These are phyloP conservation scores for Durotheca rogersii DNA, from an alignment of 495 filamentous ascomycete genomes.

Conservation along the genomic window DNA sequence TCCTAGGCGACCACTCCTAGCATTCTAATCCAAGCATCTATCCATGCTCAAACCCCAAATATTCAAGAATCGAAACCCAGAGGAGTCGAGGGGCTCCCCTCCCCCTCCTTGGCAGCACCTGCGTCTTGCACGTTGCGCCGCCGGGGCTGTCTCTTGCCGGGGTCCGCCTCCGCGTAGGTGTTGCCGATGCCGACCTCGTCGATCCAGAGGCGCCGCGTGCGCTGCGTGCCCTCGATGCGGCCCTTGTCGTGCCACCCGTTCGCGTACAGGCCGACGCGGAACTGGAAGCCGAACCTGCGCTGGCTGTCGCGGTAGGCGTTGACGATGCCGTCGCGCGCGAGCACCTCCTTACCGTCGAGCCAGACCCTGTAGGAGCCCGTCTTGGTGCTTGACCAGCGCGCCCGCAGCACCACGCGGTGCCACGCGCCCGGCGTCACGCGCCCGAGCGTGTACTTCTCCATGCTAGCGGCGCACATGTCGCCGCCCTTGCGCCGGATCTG, in stretches of 20 bases:
- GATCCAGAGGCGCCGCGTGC: slow-evolving; percentile 51
- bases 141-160: slow-evolving; percentile 3
- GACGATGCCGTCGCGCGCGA: slow-evolving; percentile 40
- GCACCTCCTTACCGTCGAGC: slow-evolving; percentile 49
- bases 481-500: slow-evolving; percentile 48
- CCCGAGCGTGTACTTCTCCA: slow-evolving; percentile 36
- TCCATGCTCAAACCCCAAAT: too few species aligned
- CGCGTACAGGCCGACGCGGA: slow-evolving; percentile 54
- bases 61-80: too few species aligned
- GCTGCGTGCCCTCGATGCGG: slow-evolving; percentile 45
- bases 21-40: too few species aligned
- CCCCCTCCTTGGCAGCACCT: too few species aligned
- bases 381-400: slow-evolving; percentile 44
- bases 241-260: slow-evolving; percentile 57
- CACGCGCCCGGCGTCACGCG: slow-evolving; percentile 46
- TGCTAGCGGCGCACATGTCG: slow-evolving; percentile 34
- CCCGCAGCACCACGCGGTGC: slow-evolving; percentile 51
- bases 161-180: slow-evolving; percentile 47
- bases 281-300: slow-evolving; percentile 45
- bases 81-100: neutral
- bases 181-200: slow-evolving; percentile 52
- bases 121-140: too few species aligned
- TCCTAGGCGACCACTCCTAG: too few species aligned
- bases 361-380: slow-evolving; percentile 50
- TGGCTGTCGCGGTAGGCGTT: slow-evolving; percentile 48